Evolutionary conservation across 2,329 filamentous ascomycete species (phyloP), one percentile per base, ranked within the genome.

Genomic region (Aspergillus awamori): DNA sequence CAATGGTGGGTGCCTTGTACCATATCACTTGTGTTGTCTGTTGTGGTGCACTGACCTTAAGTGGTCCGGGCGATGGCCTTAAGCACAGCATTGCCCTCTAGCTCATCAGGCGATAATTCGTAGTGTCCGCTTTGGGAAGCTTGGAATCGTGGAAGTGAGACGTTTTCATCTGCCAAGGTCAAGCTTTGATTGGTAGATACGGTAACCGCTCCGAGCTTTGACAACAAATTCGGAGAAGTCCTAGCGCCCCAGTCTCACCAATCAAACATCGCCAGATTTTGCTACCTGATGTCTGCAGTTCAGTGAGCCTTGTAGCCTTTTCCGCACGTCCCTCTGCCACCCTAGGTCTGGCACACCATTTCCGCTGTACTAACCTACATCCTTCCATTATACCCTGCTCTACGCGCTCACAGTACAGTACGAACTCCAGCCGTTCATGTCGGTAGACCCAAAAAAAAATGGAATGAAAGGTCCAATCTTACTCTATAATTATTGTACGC

Each of bases 331-430:
- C 47, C 47, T 49, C 47, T 17, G 47, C 13, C 47, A 30, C 22
- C 26, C 47, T 51, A 51, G 47, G 22, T 51, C 47, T 51, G 47
- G 47, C 26, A 51, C 26, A 51, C 26, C 26, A 51, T 30, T 51
- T 51, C 47, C 26, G 26, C 47, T 24, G 47, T 33, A 51, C 11
- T 24, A 51, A 28, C 26, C 47, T 13, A 30, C 8, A 51, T 51
- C 8, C 20, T 45, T 45, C 41, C 20, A 45, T 45, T 45, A 45
- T 45, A 45, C 20, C 8, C 47, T 51, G 26, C 26, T 51, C 26
- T 51, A 51, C 26, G 26, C 26, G 47, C 26, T 51, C 26, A 51
- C 26, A 51, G 26, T 51, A 24, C 13, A 51, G 47, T 51, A 51
- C 10, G 5, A 51, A 51, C 47, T 51, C 22, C 13, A 51, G 26